Evolutionary conservation across 2,329 filamentous ascomycete genomes (phyloP), one percentile per base, ranked within the genome.

Genomic region (Chaetoscypha palmicola): DNA sequence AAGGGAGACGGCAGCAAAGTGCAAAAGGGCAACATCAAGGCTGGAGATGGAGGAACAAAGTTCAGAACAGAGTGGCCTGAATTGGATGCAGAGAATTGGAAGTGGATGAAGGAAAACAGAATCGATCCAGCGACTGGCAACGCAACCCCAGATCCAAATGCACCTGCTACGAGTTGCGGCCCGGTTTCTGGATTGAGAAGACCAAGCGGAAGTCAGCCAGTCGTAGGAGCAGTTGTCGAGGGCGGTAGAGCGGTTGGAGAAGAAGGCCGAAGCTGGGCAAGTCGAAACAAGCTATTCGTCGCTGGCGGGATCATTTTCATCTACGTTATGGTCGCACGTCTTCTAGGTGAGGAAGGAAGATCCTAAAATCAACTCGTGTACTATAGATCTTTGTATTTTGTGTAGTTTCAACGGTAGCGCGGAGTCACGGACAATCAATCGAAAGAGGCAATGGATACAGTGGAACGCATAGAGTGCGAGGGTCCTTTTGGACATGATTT

Each of bases 11-110:
- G 50, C 3, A 52, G 48, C 20, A 49, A 49, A 2, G 68, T 69
- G 1, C 68, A 69, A 45, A 87, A 82, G 62, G 87, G 86, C 8
- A 87, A 94, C 50, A 76, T 96, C 59, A 94, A 90, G 66, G 85
- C 85, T 2, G 92, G 92, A 17, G 92, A 98, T 61, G 90, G 90
- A 10, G 92, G 92, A 3, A 79, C 83, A 58, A 94, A 94, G 67
- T 98, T 98, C 64, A 77, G 81, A 44, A 71, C 77, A 9, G 88
- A 97, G 67, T 98, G 90, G 88, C 80, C 87, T 12, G 91, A 96
- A 36, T 60, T 94, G 17, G 89, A 98, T 61, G 71, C 76, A 51
- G 86, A 92, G 69, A 98, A 98, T 62, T 86, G 83, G 81, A 80
- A 79, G 58, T 96, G 87, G 88, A 94, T 98, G 73, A 79, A 79